Conservation (phyloP, 2,329 filamentous ascomycete genomes). For the Nothophaeocryptopus gaeumannii region DNA sequence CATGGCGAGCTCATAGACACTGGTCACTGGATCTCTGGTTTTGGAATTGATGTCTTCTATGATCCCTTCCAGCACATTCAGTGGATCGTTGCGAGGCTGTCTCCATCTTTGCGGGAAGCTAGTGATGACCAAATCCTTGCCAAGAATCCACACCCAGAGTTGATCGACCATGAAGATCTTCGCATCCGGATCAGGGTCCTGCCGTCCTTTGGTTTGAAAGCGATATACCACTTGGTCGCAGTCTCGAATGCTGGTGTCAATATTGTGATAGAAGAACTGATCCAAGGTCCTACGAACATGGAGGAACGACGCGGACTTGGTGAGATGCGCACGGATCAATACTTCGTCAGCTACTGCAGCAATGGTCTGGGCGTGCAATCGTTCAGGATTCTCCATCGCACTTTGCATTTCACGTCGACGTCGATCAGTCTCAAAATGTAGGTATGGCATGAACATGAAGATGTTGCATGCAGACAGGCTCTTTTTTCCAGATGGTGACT, state of each 20-base stretch:
- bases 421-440: conserved; percentile 62
- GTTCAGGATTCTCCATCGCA: conserved; percentile 42
- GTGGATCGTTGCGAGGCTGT: conserved; percentile 59
- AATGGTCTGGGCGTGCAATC: conserved; percentile 9
- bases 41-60: conserved; percentile 66
- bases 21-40: conserved; percentile 57
- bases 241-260: conserved; percentile 59
- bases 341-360: conserved; percentile 38
- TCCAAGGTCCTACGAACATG: conserved; percentile 63
- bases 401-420: conserved; percentile 51
- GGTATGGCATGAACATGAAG: conserved; percentile 60
- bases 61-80: conserved; percentile 62
- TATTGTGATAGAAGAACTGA: conserved; percentile 65
- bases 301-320: conserved; percentile 34
- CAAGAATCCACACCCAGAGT: conserved; percentile 63
- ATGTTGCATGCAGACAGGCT: conserved; percentile 32
- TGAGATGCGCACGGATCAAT: conserved; percentile 24
- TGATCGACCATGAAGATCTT: conserved; percentile 52
- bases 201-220: conserved; percentile 39
- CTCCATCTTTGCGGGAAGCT: conserved; percentile 59
- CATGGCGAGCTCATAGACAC: conserved; percentile 61
- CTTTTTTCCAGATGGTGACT: conserved; percentile 6
- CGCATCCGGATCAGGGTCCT: conserved; percentile 15
- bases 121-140: conserved; percentile 58
- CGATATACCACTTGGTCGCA: conserved; percentile 64